Evolutionary conservation across 1,139 yeast genomes (phyloP), one percentile per base, ranked within the genome.

Genomic region (Arxiozyma telluris): DNA sequence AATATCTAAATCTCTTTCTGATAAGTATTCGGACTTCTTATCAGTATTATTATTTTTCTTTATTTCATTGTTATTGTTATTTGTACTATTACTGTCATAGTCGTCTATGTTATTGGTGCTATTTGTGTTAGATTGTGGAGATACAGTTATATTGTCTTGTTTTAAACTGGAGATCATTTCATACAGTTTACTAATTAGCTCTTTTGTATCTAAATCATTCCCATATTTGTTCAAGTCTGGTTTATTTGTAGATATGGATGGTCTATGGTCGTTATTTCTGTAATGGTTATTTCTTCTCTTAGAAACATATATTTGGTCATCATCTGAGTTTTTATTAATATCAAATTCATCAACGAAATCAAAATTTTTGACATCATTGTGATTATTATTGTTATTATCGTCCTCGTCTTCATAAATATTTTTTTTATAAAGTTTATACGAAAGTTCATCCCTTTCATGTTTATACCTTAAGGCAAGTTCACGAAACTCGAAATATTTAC

Each of bases 1-100:
- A 25, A 65, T 54, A 56, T 66, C 53, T 6, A 66, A 64, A 48
- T 65, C 71, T 50, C 62, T 66, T 41, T 67, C 70, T 1, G 67
- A 55, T 21, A 64, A 65, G 27, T 44, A 42, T 21, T 43, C 34
- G 4, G 20, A 17, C 25, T 23, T 5, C 20, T 30, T 30, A 18
- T 15, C 23, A 38, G 23, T 47, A 41, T n/a, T 17, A n/a, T 11
- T 27, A n/a, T 21, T 22, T 12, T 21, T 47, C 4, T 30, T n/a
- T 27, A 8, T 17, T 25, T 22, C 5, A 23, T 30, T 41, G 17
- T 15, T 41, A 21, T 23, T 47, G 25, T 22, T 17, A 41, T 11
- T 38, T n/a, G 4, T 22, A 22, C 11, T 47, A n/a, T 22, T 18
- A 39, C n/a, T 47, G 11, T n/a, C 17, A 12, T 17, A 3, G 38